Conservation (phyloP, 2,329 filamentous ascomycete genomes). For the Apiospora saccharicola region DNA sequence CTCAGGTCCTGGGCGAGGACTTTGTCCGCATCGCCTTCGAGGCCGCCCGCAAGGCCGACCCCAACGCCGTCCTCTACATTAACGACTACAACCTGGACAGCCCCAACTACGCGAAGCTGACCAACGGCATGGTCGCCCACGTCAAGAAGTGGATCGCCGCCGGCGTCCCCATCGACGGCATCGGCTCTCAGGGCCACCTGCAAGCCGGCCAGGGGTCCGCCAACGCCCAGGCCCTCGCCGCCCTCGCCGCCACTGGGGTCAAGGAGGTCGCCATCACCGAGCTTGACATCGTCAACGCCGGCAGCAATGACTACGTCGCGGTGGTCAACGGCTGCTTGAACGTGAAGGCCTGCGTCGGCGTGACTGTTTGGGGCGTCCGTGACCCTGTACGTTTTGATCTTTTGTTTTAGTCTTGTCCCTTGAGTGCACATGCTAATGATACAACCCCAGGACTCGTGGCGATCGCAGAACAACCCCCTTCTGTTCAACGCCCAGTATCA, state of each 20-base stretch:
- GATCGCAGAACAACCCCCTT: conserved; percentile 56
- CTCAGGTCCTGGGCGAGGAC: conserved; percentile 71
- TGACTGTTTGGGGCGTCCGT: conserved; percentile 68
- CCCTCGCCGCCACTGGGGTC: conserved; percentile 53
- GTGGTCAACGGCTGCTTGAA: conserved; percentile 65
- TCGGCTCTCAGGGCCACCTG: conserved; percentile 62
- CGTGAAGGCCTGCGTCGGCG: conserved; percentile 66
- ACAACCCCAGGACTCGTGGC: conserved; percentile 56
- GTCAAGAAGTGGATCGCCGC: conserved; percentile 70
- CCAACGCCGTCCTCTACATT: conserved; percentile 74
- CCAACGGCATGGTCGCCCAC: conserved; percentile 56
- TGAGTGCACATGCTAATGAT: not conserved
- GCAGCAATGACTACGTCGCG: conserved; percentile 63
- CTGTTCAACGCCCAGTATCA: conserved; percentile 61
- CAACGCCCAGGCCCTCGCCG: conserved; percentile 51
- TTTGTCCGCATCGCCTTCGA: conserved; percentile 76
- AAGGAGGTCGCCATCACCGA: conserved; percentile 66
- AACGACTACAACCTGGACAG: conserved; percentile 77
- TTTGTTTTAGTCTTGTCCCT: not conserved
- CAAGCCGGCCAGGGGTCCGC: conserved; percentile 48
- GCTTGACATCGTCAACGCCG: conserved; percentile 68
- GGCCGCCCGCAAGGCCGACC: conserved; percentile 71
- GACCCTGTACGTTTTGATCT: conserved; percentile 46
- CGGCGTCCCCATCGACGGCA: conserved; percentile 69
- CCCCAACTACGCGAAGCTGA: conserved; percentile 64